Evolutionary conservation across 176 grass and related monocot species (phyloP), one percentile per base, ranked within the genome.

Genomic region (Miscanthus lutarioriparius): DNA sequence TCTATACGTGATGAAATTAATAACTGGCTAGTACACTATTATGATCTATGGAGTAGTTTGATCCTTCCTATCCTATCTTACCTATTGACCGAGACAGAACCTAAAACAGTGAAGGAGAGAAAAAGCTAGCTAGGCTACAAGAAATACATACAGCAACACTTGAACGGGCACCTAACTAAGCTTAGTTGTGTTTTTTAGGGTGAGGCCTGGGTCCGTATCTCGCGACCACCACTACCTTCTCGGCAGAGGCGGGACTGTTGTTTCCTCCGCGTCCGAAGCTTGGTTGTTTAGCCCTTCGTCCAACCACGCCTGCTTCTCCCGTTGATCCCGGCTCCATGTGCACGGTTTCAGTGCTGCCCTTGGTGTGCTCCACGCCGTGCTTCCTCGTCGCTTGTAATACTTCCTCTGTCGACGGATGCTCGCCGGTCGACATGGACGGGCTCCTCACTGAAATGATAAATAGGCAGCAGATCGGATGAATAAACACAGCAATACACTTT

Each of bases 131-230:
- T 76, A 80, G 14, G 70, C 66, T 86, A 80, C 59, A 80, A 80
- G 33, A 75, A 83, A 58, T 78, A 85, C 37, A 63, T 86, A 92
- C 80, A 72, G 5, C 64, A 22, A 12, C 17, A 74, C 13, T 32
- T 37, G 17, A 41, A 82, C 66, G 2, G 33, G 12, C 20, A 64
- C 54, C 10, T 70, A 38, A 37, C 30, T 19, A 6, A 62, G 12
- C 3, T 64, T 56, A 79, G 89, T 98, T 98, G 75, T 98, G 92
- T 33, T 91, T 80, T 71, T 88, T 84, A 19, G 85, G 75, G 80
- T 98, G 96, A 78, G 86, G 82, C 76, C 30, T 83, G 38, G 96
- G 93, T 16, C 45, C 62, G 2, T 0, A 41, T 56, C 83, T 89
- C 67, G 85, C 65, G 37, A 85, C 63, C 27, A 84, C 62, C 22